Conservation (phyloP, 1,284 basidiomycete species). For the Trichosporon ovoides region DNA sequence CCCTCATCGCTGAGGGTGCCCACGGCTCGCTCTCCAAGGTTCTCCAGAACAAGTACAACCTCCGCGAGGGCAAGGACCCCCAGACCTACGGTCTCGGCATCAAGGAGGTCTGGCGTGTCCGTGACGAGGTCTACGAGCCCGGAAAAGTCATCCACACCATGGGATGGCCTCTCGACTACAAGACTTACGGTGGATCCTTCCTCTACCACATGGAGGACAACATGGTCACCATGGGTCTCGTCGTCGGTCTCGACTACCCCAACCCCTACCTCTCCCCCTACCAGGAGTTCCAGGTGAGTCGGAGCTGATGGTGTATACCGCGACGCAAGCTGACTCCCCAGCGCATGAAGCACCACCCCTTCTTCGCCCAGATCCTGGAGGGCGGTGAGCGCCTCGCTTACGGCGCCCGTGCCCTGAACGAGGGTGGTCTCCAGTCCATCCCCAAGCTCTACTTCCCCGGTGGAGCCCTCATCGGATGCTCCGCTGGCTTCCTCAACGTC, state of each 20-base stretch:
- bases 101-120: constrained; percentile 96
- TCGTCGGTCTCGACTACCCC: constrained; percentile 88
- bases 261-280: constrained; percentile 94
- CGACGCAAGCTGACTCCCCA: constrained; percentile 37
- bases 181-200: constrained; percentile 92
- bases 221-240: constrained; percentile 84
- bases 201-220: constrained; percentile 94
- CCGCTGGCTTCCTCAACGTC: constrained; percentile 93
- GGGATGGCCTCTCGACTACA: constrained; percentile 81
- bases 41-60: constrained; percentile 68
- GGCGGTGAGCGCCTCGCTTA: constrained; percentile 79
- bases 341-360: constrained; percentile 97
- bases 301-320: too few species aligned
- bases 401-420: constrained; percentile 84
- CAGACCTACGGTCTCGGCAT: constrained; percentile 96
- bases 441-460: constrained; percentile 92
- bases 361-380: constrained; percentile 74
- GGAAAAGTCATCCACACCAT: constrained; percentile 90
- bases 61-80: constrained; percentile 72
- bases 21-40: constrained; percentile 88
- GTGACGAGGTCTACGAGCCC: constrained; percentile 66
- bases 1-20: constrained; percentile 92
- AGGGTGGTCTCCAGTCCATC: constrained; percentile 90
- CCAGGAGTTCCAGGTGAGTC: constrained; percentile 68
- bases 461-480: constrained; percentile 90